Percentiles rank a stretch among this genome's conserved stretches.
These are phyloP conservation scores for Fusarium camptoceras DNA, from an alignment of 2,329 filamentous ascomycete species.

Conservation along the genomic window DNA sequence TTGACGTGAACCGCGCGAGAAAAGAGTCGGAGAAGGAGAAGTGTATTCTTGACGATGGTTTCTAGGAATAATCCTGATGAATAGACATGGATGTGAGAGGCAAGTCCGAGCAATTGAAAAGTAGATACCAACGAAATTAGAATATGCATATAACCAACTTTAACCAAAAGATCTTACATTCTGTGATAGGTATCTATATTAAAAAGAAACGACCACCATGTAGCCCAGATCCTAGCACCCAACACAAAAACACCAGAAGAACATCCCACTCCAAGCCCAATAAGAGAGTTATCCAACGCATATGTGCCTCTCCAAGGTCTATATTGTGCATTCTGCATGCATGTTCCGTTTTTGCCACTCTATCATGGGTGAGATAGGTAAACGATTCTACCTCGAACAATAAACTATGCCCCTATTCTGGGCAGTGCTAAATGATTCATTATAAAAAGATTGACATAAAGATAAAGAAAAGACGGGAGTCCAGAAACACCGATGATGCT, in stretches of 20 bases:
- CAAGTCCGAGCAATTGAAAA: background rate
- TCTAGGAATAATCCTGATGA: conserved; percentile 6
- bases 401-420: conserved; percentile 14
- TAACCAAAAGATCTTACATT: conserved; percentile 21
- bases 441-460: conserved; percentile 15
- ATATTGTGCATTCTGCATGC: conserved; percentile 36
- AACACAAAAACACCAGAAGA: conserved; percentile 4
- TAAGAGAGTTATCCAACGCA: background rate
- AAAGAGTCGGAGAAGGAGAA: conserved; percentile 54
- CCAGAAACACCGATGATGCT: conserved; percentile 11
- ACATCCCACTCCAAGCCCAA: conserved; percentile 35
- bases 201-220: conserved; percentile 11
- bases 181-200: conserved; percentile 42
- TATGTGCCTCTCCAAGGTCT: conserved; percentile 31
- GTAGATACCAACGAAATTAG: background rate
- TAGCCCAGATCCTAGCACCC: background rate
- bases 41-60: conserved; percentile 51
- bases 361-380: conserved; percentile 35
- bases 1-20: conserved; percentile 60
- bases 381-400: conserved; percentile 35
- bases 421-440: conserved; percentile 33
- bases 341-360: conserved; percentile 38
- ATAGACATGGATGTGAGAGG: background rate
- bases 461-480: conserved; percentile 6
- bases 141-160: background rate